phyloP scores from a whole-genome alignment of 2,329 filamentous ascomycete species.

The Fusarium burgessii region DNA sequence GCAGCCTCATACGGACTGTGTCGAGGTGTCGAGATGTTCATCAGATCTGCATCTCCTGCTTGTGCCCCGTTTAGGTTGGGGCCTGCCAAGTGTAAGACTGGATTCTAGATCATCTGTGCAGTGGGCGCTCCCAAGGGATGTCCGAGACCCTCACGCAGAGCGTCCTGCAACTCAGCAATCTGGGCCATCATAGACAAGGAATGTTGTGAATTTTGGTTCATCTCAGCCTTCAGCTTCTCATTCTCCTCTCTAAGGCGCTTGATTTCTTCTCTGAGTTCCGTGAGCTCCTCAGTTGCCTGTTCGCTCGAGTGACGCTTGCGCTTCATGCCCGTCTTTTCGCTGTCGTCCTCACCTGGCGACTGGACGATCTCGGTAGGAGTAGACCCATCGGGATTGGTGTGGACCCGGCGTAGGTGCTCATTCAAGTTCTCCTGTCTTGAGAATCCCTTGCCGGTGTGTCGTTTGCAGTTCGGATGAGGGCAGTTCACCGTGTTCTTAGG shows the following conservation, averaged over 20 bases:
- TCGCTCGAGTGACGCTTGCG: slow-evolving; percentile 58
- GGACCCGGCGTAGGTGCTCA: slow-evolving; percentile 92
- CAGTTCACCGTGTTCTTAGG: slow-evolving; percentile 90
- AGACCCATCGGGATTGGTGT: slow-evolving; percentile 65
- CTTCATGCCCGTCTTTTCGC: slow-evolving; percentile 60
- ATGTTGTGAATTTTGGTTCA: slow-evolving; percentile 62
- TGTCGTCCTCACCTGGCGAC: slow-evolving; percentile 61
- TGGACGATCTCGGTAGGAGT: slow-evolving; percentile 52
- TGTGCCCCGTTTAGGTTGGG: neutral
- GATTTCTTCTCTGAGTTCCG: slow-evolving; percentile 71
- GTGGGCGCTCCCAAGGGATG: slow-evolving; percentile 54
- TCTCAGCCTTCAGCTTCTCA: slow-evolving; percentile 65
- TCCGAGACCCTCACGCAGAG: slow-evolving; percentile 53
- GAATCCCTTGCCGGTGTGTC: slow-evolving; percentile 88
- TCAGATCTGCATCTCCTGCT: neutral
- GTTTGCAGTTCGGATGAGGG: slow-evolving; percentile 87
- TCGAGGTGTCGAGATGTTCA: slow-evolving; percentile 1
- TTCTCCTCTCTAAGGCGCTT: slow-evolving; percentile 76
- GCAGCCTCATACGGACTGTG: slow-evolving; percentile 5
- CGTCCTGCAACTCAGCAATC: slow-evolving; percentile 60
- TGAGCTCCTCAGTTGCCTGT: slow-evolving; percentile 59
- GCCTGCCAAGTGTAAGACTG: neutral
- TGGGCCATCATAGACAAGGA: slow-evolving; percentile 62
- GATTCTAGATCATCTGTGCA: slow-evolving; percentile 56
- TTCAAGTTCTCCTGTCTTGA: slow-evolving; percentile 94